Percentiles rank a stretch among this genome's conserved stretches.
Conservation (phyloP, 2,329 filamentous ascomycete genomes). For the Alternaria postmessia region DNA sequence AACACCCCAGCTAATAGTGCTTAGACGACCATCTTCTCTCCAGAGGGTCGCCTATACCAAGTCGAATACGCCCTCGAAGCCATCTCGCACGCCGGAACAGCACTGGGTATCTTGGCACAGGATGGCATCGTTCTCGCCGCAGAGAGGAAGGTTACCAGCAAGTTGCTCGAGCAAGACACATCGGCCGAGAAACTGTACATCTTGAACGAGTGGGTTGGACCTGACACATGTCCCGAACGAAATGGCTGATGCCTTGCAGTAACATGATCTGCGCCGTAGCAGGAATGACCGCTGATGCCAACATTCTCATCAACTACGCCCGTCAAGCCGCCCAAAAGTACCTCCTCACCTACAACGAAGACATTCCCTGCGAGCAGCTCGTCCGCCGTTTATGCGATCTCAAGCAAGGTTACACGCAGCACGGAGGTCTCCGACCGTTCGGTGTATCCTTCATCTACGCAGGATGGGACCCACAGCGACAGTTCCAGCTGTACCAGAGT, state of each 20-base stretch:
- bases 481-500: constrained; percentile 99
- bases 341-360: constrained; percentile 99
- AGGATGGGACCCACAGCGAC: constrained; percentile 91
- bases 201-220: constrained; percentile 83
- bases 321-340: constrained; percentile 96
- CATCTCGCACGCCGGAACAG: constrained; percentile 97
- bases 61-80: constrained; percentile 99
- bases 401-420: constrained; percentile 99
- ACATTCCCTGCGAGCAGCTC: constrained; percentile 98
- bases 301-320: constrained; percentile 99
- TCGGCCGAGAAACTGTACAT: constrained; percentile 99
- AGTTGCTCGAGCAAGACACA: constrained; percentile 98
- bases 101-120: constrained; percentile 93
- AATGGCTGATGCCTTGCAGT: constrained; percentile 58
- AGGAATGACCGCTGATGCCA: constrained; percentile 98
- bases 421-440: constrained; percentile 96
- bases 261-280: constrained; percentile 99
- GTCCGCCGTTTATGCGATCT: constrained; percentile 95
- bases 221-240: neutral
- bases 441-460: constrained; percentile 99
- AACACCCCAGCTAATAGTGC: constrained; percentile 32
- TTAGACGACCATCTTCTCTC: constrained; percentile 99
- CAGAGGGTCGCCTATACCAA: constrained; percentile 97
- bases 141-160: constrained; percentile 98
- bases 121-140: constrained; percentile 98